These are phyloP conservation scores for Conticribra weissflogii DNA, from an alignment of 108 stramenopile genomes.

Conservation along the genomic window DNA sequence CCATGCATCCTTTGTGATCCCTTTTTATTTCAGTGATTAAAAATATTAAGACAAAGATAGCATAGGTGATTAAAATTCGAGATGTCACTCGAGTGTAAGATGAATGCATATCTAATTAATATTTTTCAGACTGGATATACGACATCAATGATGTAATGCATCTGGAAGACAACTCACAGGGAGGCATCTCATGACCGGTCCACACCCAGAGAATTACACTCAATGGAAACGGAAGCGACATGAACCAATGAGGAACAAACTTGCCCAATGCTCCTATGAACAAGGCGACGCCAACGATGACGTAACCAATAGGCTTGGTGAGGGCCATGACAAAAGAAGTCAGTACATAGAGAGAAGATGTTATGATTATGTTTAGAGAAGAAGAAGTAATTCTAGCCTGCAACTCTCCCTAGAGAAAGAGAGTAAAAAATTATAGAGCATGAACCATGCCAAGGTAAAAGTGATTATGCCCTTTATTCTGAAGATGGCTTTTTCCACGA, in stretches of 20 bases:
- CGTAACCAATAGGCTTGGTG: conserved; percentile 34
- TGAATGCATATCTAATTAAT: too few species aligned
- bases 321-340: too few species aligned
- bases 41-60: neutral
- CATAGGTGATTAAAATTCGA: neutral
- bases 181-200: conserved; percentile 48
- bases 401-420: too few species aligned
- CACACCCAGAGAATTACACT: conserved; percentile 51
- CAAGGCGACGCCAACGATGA: conserved; percentile 36
- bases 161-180: conserved; percentile 26
- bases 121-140: neutral
- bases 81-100: neutral
- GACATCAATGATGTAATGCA: too few species aligned
- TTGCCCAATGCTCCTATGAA: conserved; percentile 44
- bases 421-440: too few species aligned
- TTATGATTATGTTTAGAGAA: too few species aligned
- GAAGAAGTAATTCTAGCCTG: too few species aligned
- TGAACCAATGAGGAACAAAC: conserved; percentile 37
- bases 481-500: too few species aligned
- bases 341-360: too few species aligned
- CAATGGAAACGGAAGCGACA: conserved; percentile 38
- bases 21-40: too few species aligned
- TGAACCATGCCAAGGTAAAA: too few species aligned
- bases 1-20: conserved; percentile 4
- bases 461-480: too few species aligned